Conservation (phyloP, 225 moss, liverwort and hornwort genomes). For the Polytrichum commune region DNA sequence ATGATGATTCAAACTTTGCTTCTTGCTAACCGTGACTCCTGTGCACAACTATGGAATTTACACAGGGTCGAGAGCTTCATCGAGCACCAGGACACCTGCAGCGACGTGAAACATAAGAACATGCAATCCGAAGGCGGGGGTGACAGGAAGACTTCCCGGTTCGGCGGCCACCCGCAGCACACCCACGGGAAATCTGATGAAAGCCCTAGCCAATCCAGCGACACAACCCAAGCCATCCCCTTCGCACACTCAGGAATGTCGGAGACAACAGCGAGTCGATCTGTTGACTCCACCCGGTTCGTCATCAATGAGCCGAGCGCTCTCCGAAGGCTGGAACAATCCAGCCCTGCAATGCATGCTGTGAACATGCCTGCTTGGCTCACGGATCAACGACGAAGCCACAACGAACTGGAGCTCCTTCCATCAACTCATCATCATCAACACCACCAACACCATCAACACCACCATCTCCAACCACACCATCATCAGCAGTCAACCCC, state of each 20-base stretch:
- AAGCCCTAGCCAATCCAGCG: constrained; percentile 53
- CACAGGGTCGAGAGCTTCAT: constrained; percentile 78
- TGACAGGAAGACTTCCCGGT: constrained; percentile 21
- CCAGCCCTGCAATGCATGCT: constrained; percentile 7
- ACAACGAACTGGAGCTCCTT: constrained; percentile 22
- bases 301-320: constrained; percentile 7
- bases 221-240: constrained; percentile 44
- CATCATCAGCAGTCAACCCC: no score
- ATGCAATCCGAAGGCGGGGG: constrained; percentile 16
- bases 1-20: no score
- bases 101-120: constrained; percentile 40
- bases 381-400: constrained; percentile 4
- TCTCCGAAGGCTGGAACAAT: constrained; percentile 12
- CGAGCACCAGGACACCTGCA: constrained; percentile 72
- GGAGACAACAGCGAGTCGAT: constrained; percentile 26
- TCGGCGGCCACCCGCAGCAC: constrained; percentile 2
- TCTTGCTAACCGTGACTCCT: no score
- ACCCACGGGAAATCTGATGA: constrained; percentile 27
- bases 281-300: constrained; percentile 10
- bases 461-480: neutral
- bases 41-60: no score
- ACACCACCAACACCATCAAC: constrained; percentile 1
- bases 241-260: constrained; percentile 37
- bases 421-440: constrained; percentile 4
- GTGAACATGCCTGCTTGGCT: constrained; percentile 26